phyloP scores from a whole-genome alignment of 2,329 filamentous ascomycete species.

The Eutypella sp. region DNA sequence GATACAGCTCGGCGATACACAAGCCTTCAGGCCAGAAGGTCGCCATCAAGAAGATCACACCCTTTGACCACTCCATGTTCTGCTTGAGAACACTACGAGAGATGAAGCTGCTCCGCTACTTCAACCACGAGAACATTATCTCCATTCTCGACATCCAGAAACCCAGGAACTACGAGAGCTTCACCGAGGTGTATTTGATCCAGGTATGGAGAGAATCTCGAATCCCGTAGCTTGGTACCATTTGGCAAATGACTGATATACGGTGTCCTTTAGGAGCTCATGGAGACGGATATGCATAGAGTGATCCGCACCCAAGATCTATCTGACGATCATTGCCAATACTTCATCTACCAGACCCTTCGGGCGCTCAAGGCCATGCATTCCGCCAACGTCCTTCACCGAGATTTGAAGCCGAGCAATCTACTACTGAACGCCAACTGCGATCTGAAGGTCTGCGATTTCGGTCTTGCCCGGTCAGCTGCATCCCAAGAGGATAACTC shows the following conservation, averaged over 20 bases:
- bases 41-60: constrained; percentile 99
- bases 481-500: constrained; percentile 98
- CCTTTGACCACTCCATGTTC: constrained; percentile 99
- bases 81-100: constrained; percentile 92
- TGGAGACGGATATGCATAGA: constrained; percentile 99
- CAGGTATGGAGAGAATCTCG: constrained; percentile 61
- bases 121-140: constrained; percentile 99
- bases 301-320: constrained; percentile 98
- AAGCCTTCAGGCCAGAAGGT: constrained; percentile 98
- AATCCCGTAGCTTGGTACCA: not conserved
- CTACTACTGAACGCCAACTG: constrained; percentile 96
- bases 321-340: constrained; percentile 98
- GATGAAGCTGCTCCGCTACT: constrained; percentile 98
- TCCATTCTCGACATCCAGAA: constrained; percentile 99
- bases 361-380: constrained; percentile 99
- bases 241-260: constrained; percentile 12
- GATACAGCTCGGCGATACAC: constrained; percentile 81
- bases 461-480: constrained; percentile 89
- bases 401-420: constrained; percentile 96
- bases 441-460: constrained; percentile 98
- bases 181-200: constrained; percentile 97
- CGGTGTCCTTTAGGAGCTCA: constrained; percentile 65
- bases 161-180: constrained; percentile 89
- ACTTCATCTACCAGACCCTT: constrained; percentile 99
- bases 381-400: constrained; percentile 94